These are phyloP conservation scores for Graphilbum sp. DNA, from an alignment of 2,329 filamentous ascomycete genomes.

Conservation along the genomic window DNA sequence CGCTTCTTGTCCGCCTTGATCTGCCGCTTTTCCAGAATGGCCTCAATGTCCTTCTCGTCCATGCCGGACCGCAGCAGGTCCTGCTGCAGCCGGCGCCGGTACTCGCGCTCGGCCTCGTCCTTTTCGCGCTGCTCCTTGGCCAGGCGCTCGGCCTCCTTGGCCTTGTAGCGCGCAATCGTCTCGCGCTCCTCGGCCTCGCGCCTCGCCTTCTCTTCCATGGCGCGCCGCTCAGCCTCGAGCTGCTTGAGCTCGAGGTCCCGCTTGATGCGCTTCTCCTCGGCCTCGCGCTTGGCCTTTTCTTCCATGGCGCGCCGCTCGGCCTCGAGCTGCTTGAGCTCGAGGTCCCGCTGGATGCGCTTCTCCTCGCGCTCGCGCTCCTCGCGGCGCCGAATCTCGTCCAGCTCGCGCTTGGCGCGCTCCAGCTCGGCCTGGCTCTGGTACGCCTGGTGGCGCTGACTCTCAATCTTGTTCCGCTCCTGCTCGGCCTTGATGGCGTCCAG, in stretches of 20 bases:
- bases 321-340: conserved; percentile 8
- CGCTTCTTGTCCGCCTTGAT: conserved; percentile 16
- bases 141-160: conserved; percentile 28
- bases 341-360: conserved; percentile 29
- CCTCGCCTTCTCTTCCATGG: conserved; percentile 25
- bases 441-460: conserved; percentile 11
- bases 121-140: conserved; percentile 29
- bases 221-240: conserved; percentile 27
- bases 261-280: conserved; percentile 31
- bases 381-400: conserved; percentile 21
- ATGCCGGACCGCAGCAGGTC: conserved; percentile 42
- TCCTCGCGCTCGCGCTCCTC: conserved; percentile 19
- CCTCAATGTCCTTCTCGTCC: conserved; percentile 39
- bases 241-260: conserved; percentile 33
- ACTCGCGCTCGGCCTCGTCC: conserved; percentile 34
- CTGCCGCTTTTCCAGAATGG: conserved; percentile 41
- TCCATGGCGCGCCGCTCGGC: conserved; percentile 27
- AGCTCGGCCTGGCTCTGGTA: conserved; percentile 13
- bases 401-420: conserved; percentile 15
- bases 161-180: conserved; percentile 36
- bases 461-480: conserved; percentile 16
- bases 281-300: no score
- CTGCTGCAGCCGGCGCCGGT: conserved; percentile 37
- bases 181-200: conserved; percentile 31
- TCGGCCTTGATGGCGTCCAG: conserved; percentile 24